A percentile compares a stretch with the other conserved stretches of the same genome.
Conservation (phyloP, 2,329 filamentous ascomycete species). For the Diaporthe sp. region DNA sequence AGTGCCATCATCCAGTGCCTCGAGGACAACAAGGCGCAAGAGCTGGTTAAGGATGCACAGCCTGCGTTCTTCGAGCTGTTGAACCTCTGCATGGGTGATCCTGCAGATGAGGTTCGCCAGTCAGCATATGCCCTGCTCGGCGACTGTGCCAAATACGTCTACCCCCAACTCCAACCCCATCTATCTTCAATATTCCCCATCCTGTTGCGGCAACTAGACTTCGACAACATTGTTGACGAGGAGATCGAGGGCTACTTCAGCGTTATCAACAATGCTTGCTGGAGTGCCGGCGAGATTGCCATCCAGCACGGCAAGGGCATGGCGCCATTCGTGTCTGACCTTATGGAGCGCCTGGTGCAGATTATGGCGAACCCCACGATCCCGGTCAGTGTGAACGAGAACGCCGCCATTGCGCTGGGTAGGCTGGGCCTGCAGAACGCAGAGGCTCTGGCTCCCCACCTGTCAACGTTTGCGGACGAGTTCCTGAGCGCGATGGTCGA, state of each 20-base stretch:
- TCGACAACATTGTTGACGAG: constrained; percentile 82
- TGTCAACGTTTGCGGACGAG: constrained; percentile 83
- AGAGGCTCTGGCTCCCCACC: constrained; percentile 81
- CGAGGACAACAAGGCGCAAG: constrained; percentile 78
- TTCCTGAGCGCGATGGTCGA: constrained; percentile 88
- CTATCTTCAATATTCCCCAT: constrained; percentile 83
- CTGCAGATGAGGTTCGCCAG: constrained; percentile 92
- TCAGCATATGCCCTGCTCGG: constrained; percentile 96
- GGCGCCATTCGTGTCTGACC: constrained; percentile 80
- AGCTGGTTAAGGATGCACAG: constrained; percentile 81
- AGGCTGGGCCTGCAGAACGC: constrained; percentile 86
- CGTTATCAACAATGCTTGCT: constrained; percentile 98
- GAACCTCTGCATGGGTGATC: constrained; percentile 92
- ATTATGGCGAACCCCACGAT: constrained; percentile 90
- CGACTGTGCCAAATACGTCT: constrained; percentile 95
- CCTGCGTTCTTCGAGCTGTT: constrained; percentile 92
- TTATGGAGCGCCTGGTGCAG: constrained; percentile 82
- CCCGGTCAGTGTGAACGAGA: constrained; percentile 89
- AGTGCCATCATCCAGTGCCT: constrained; percentile 95
- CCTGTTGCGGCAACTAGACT: constrained; percentile 88
- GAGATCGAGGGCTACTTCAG: constrained; percentile 89
- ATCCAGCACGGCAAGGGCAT: constrained; percentile 83
- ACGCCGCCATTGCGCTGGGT: constrained; percentile 93
- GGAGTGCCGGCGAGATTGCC: constrained; percentile 94
- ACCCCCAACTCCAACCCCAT: constrained; percentile 81